Conservation (phyloP, 2,329 filamentous ascomycete species). For the Botryosphaeria dothidea region DNA sequence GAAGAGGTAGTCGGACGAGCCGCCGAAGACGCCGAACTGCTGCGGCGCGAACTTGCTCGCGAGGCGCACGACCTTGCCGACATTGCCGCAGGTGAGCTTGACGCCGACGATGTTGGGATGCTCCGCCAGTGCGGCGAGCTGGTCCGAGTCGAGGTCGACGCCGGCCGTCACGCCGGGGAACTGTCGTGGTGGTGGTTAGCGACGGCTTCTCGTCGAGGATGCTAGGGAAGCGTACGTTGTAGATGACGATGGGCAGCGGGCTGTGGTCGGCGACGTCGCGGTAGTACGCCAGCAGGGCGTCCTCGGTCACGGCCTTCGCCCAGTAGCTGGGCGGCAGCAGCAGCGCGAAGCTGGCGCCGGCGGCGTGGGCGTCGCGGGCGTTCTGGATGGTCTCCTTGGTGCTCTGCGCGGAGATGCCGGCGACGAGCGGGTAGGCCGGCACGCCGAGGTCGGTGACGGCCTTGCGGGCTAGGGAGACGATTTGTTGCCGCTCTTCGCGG, state of each 20-base stretch:
- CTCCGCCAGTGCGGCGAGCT: conserved; percentile 57
- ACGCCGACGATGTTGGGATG: conserved; percentile 62
- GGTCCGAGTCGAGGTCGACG: conserved; percentile 66
- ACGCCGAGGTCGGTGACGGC: conserved; percentile 40
- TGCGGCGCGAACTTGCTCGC: conserved; percentile 54
- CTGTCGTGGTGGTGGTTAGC: too few relatives aligned
- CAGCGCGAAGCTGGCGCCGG: conserved; percentile 43
- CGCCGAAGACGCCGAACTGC: conserved; percentile 65
- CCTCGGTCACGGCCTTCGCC: conserved; percentile 37
- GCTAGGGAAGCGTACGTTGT: conserved; percentile 28
- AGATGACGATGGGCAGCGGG: conserved; percentile 29
- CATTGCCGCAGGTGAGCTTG: conserved; percentile 65
- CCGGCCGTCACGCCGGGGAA: conserved; percentile 70
- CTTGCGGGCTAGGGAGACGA: conserved; percentile 43
- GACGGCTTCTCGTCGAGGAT: too few relatives aligned
- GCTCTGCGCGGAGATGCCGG: conserved; percentile 45
- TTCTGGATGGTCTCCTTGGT: conserved; percentile 40
- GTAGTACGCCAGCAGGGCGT: conserved; percentile 40
- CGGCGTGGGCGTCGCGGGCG: conserved; percentile 39
- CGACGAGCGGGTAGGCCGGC: conserved; percentile 45
- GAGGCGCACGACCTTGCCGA: conserved; percentile 61
- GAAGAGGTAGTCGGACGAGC: conserved; percentile 67
- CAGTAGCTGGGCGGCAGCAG: conserved; percentile 45
- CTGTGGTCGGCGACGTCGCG: conserved; percentile 40
- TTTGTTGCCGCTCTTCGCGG: conserved; percentile 41